phyloP scores from a whole-genome alignment of 768 basidiomycete genomes.

The Pluteus cervinus region DNA sequence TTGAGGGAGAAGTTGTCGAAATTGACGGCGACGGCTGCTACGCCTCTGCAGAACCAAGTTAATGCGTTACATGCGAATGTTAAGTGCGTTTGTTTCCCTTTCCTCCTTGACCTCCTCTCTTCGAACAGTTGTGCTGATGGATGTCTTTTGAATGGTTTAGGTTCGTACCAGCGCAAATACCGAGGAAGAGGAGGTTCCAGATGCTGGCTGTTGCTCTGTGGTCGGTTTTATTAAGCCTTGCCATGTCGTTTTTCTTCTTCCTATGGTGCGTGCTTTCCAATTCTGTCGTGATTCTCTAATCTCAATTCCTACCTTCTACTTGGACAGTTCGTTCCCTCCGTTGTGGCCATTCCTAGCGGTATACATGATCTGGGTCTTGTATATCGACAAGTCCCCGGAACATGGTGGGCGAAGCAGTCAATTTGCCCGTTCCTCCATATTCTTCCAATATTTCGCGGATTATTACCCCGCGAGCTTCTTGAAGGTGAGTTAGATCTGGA shows the following conservation, averaged over 20 bases:
- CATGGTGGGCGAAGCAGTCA: slow-evolving; percentile 61
- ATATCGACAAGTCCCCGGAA: slow-evolving; percentile 73
- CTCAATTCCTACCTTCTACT: slow-evolving; percentile 4
- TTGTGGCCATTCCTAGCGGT: slow-evolving; percentile 79
- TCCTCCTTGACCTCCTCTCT: background rate
- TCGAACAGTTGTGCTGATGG: background rate
- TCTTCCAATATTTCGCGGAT: slow-evolving; percentile 91
- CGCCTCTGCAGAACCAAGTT: slow-evolving; percentile 51
- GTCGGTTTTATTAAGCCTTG: slow-evolving; percentile 76
- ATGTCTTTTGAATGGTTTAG: slow-evolving; percentile 25
- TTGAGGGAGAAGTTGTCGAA: slow-evolving; percentile 59
- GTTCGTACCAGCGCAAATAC: slow-evolving; percentile 84
- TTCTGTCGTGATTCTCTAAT: background rate
- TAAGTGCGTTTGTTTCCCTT: slow-evolving; percentile 42
- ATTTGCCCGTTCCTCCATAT: slow-evolving; percentile 63
- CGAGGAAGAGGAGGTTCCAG: slow-evolving; percentile 80
- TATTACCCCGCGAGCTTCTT: slow-evolving; percentile 75
- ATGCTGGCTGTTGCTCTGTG: slow-evolving; percentile 84
- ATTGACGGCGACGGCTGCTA: slow-evolving; percentile 48
- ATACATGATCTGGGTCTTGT: slow-evolving; percentile 76
- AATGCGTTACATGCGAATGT: slow-evolving; percentile 67
- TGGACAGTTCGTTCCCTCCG: slow-evolving; percentile 72
- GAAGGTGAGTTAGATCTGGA: slow-evolving; percentile 31
- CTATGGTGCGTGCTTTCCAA: slow-evolving; percentile 54
- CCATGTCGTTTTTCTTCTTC: slow-evolving; percentile 63